Evolutionary conservation across 306 rosid genomes (phyloP).

Genomic region (Quercus ilex): DNA sequence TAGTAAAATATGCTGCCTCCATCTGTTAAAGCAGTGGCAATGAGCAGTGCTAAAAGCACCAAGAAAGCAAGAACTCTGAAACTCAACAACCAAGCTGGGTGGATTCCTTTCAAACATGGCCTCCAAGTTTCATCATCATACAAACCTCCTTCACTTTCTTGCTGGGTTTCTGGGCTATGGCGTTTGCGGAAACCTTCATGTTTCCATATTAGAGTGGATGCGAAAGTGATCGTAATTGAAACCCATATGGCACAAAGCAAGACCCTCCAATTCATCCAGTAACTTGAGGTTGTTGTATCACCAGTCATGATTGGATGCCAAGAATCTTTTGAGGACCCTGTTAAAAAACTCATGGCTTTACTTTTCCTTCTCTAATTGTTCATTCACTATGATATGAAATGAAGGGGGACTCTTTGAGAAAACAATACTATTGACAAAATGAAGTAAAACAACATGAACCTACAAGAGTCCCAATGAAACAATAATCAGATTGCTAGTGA

Average conservation of each 20-base stretch:
- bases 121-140: slow-evolving; percentile 94
- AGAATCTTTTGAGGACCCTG: slow-evolving; percentile 54
- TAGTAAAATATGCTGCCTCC: slow-evolving; percentile 76
- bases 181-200: slow-evolving; percentile 41
- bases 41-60: slow-evolving; percentile 74
- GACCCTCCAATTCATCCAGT: slow-evolving; percentile 94
- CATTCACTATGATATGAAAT: slow-evolving; percentile 14
- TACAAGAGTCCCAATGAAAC: neutral
- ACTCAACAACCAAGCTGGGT: slow-evolving; percentile 85
- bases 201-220: slow-evolving; percentile 51
- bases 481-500: neutral
- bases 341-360: slow-evolving; percentile 55
- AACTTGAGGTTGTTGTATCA: slow-evolving; percentile 64
- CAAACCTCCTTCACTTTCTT: slow-evolving; percentile 44
- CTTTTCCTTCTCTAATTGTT: slow-evolving; percentile 15
- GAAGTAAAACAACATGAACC: neutral
- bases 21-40: slow-evolving; percentile 50
- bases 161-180: slow-evolving; percentile 29
- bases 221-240: slow-evolving; percentile 38
- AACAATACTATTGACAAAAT: neutral
- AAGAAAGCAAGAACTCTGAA: slow-evolving; percentile 74
- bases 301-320: slow-evolving; percentile 79
- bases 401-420: slow-evolving; percentile 5
- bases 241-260: slow-evolving; percentile 65
- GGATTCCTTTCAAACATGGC: slow-evolving; percentile 83